Base-by-base conservation (phyloP, 83 land plant genomes). In the Picea engelmannii region DNA sequence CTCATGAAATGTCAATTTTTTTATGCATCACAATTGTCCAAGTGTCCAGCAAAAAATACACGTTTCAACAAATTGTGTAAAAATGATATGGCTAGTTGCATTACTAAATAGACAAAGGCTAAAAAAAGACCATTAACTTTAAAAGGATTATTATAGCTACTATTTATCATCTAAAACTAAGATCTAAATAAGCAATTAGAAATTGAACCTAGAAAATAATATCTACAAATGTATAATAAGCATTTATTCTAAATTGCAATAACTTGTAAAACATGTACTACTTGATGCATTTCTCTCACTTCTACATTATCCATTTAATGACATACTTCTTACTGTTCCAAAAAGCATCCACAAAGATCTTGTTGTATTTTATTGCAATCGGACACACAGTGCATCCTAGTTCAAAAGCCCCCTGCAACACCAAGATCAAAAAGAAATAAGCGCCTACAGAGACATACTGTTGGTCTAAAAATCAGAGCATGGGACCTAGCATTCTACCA, bases 261-360 rank as follows among this genome's bases (percentile, higher is more conserved):
- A 58, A 27, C 40, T 21, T 27, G 65, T 35, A 4, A 10, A 59
- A 7, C 3, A 55, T 55, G 12, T 52, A 52, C 58, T 12, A 55
- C 15, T 55, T 11, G 58, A 55, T 55, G 15, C 58, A 55, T 55
- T 55, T 55, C 12, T 55, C 15, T 52, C 12, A 52, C 55, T 55
- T 55, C 58, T 55, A 55, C 58, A 3, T 55, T 55, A 55, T 12
- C 58, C 58, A 3, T 55, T 55, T 12, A 25, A 27, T 6, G 15
- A 83, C 91, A 80, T 93, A 96, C 99, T 96, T 96, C 64, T 87
- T 90, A 76, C 99, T 96, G 80, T 96, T 96, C 99, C 99, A 96
- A 70, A 95, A 95, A 42, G 99, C 99, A 88, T 96, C 99, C 59
- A 95, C 99, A 83, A 95, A 95, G 55, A 96, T 95, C 81, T 95